Evolutionary conservation across 768 basidiomycete genomes (phyloP).

Genomic region (Leccinum truebloodii): DNA sequence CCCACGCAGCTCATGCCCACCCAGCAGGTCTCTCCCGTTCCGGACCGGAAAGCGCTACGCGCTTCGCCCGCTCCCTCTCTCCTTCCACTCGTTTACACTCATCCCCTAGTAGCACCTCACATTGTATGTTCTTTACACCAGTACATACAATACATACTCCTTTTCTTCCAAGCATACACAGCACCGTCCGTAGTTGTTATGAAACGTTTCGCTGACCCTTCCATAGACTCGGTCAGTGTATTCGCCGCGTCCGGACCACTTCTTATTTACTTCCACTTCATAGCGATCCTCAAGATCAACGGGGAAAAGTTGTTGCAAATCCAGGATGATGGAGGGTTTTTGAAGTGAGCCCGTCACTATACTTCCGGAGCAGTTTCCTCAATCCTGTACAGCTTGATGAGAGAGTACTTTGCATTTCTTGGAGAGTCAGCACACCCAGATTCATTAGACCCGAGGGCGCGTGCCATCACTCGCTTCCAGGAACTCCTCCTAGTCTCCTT

Average conservation of each 20-base stretch:
- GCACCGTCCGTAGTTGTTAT: background rate
- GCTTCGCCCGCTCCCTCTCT: too few relatives aligned
- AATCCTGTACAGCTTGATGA: constrained; percentile 68
- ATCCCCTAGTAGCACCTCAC: too few relatives aligned
- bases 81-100: too few relatives aligned
- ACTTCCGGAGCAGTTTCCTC: background rate
- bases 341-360: constrained; percentile 61
- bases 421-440: constrained; percentile 93
- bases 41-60: too few relatives aligned
- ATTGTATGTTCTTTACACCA: too few relatives aligned
- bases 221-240: constrained; percentile 54
- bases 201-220: constrained; percentile 14
- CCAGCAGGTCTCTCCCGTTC: too few relatives aligned
- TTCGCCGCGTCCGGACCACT: background rate
- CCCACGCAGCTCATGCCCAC: too few relatives aligned
- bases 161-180: too few relatives aligned
- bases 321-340: constrained; percentile 96
- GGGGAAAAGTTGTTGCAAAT: constrained; percentile 89
- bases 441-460: constrained; percentile 82
- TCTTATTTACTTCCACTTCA: constrained; percentile 14
- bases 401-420: constrained; percentile 90
- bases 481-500: constrained; percentile 96
- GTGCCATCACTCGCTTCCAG: constrained; percentile 96
- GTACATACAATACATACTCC: too few relatives aligned
- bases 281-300: constrained; percentile 97